Evolutionary conservation across 495 filamentous ascomycete species (phyloP).

Genomic region (Trypethelium eluteriae): DNA sequence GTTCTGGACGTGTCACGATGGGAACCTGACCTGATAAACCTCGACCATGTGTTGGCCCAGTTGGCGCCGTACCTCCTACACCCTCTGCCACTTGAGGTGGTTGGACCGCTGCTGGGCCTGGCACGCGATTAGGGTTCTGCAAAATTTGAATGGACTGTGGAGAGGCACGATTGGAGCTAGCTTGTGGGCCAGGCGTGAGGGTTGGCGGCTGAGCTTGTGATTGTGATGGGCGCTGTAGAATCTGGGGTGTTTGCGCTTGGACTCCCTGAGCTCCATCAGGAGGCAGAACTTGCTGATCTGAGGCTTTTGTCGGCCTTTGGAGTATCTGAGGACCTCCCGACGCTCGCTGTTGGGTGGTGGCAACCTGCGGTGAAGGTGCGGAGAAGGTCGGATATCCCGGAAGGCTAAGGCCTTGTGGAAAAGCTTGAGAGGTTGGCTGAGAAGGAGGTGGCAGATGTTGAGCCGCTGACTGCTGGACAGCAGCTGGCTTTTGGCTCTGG

Average conservation of each 20-base stretch:
- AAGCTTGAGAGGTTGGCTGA: slow-evolving; percentile 14
- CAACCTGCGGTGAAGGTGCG: slow-evolving; percentile 13
- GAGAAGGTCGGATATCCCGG: slow-evolving; percentile 6
- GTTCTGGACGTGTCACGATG: slow-evolving; percentile 60
- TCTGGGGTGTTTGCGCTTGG: slow-evolving; percentile 40
- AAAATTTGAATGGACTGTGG: slow-evolving; percentile 41
- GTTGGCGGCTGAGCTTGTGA: slow-evolving; percentile 34
- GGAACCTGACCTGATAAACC: slow-evolving; percentile 39
- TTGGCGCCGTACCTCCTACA: slow-evolving; percentile 21
- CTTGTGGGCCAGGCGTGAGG: slow-evolving; percentile 27
- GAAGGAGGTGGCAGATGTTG: slow-evolving; percentile 28
- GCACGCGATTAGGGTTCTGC: slow-evolving; percentile 43
- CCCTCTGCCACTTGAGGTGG: slow-evolving; percentile 27
- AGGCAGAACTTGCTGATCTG: slow-evolving; percentile 15
- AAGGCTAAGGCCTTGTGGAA: background rate
- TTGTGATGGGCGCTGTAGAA: slow-evolving; percentile 40
- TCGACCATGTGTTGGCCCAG: slow-evolving; percentile 27
- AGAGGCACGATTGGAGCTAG: slow-evolving; percentile 37
- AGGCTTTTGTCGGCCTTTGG: slow-evolving; percentile 32
- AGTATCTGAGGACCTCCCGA: slow-evolving; percentile 31
- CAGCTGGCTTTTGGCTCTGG: slow-evolving; percentile 48
- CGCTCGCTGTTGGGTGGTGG: slow-evolving; percentile 12
- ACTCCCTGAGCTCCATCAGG: slow-evolving; percentile 19
- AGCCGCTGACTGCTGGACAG: slow-evolving; percentile 25
- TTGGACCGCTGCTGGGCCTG: slow-evolving; percentile 28